Evolutionary conservation across 148 eudicot genomes (phyloP).

Genomic region (Rheum nobile): DNA sequence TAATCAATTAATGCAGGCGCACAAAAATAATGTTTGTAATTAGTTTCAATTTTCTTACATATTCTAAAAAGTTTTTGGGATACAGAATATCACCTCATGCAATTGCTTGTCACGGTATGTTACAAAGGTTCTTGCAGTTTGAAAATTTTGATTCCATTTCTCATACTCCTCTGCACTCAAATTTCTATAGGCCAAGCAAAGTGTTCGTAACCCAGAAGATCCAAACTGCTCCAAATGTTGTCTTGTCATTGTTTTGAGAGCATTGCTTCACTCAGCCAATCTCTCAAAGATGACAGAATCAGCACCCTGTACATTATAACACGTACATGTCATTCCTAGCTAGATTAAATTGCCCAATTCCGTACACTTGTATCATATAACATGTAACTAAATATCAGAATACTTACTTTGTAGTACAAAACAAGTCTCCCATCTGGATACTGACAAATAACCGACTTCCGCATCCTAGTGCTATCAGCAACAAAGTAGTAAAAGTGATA

Average conservation of each 20-base stretch:
- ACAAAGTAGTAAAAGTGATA: no score
- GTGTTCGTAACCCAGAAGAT: constrained; percentile 84
- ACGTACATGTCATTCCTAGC: constrained; percentile 6
- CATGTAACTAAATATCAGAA: no score
- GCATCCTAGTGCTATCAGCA: constrained; percentile 61
- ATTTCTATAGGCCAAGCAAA: constrained; percentile 77
- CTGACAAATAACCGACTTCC: constrained; percentile 91
- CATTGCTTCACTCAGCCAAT: constrained; percentile 43
- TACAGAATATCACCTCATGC: constrained; percentile 50
- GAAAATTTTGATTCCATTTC: constrained; percentile 81
- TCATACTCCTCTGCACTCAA: constrained; percentile 48
- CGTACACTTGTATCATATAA: no score
- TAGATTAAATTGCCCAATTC: background rate
- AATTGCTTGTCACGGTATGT: constrained; percentile 76
- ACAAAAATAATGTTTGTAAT: no score
- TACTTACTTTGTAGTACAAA: constrained; percentile 69
- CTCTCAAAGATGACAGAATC: constrained; percentile 49
- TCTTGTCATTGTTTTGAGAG: constrained; percentile 44
- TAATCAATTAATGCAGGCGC: no score
- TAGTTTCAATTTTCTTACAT: no score
- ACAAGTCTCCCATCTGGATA: constrained; percentile 88
- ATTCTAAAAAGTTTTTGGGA: no score
- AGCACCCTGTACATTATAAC: constrained; percentile 31
- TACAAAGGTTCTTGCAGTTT: constrained; percentile 78
- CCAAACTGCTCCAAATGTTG: constrained; percentile 91